These are phyloP conservation scores for Coffea eugenioides DNA, from an alignment of 257 asterid species.

Conservation along the genomic window DNA sequence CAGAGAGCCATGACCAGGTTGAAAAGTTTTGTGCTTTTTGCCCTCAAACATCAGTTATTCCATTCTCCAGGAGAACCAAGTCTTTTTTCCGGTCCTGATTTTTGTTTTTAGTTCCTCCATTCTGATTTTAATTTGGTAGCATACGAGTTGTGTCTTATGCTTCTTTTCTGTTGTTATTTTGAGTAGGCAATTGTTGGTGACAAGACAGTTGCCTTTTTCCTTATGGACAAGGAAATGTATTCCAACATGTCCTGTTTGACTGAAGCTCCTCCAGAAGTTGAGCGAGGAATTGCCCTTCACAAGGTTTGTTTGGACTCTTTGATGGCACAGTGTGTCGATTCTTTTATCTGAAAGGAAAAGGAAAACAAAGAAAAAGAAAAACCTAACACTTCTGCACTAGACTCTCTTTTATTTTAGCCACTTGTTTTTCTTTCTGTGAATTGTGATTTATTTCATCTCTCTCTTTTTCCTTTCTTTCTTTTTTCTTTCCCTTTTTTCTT, in stretches of 20 bases:
- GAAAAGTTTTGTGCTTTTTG: constrained; percentile 5
- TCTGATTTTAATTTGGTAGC: background rate
- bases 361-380: too few species aligned
- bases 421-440: background rate
- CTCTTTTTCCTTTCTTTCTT: background rate
- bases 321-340: background rate
- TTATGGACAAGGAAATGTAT: constrained; percentile 97
- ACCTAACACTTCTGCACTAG: background rate
- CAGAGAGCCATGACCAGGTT: constrained; percentile 99
- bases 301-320: constrained; percentile 55
- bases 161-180: constrained; percentile 21
- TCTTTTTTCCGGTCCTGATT: background rate
- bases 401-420: background rate
- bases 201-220: constrained; percentile 79
- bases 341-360: background rate
- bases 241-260: constrained; percentile 88
- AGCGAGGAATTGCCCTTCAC: constrained; percentile 90
- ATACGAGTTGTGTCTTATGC: background rate
- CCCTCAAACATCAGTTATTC: constrained; percentile 1
- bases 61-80: background rate
- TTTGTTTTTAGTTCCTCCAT: background rate
- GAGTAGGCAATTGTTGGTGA: constrained; percentile 92
- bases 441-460: background rate
- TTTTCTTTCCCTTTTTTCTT: background rate
- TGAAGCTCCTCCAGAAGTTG: constrained; percentile 78